Evolutionary conservation across 805 yeast species (phyloP), one percentile per base, ranked within the genome.

Genomic region (Saccharomycopsis olivae): DNA sequence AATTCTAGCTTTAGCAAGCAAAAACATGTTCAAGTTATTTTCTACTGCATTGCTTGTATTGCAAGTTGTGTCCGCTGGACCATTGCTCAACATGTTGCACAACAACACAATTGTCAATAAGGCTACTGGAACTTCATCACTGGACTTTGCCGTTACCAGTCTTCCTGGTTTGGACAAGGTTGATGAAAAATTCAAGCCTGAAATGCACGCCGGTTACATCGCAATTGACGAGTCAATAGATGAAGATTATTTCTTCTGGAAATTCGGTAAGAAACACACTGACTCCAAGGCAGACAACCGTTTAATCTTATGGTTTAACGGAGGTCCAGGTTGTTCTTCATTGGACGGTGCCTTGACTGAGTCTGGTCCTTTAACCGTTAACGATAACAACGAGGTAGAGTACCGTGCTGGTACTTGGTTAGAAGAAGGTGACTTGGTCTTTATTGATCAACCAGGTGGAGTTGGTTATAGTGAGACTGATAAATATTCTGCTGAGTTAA

Each of bases 271-370:
- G 34, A n/a, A 17, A 16, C 40, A 43, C 25, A 30, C 24, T 4
- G 21, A 19, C 9, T 14, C 30, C 15, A 16, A 30, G 3, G 41
- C 46, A 5, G 40, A 51, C 29, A 61, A 67, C 48, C 68, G 67
- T 47, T 66, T 82, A 17, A 68, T 81, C 6, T 68, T 92, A 40
- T 92, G 98, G 97, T 67, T 92, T 17, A 92, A 92, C 57, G 98
- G 98, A 29, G 98, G 98, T 0, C 98, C 98, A 0, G 98, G 98
- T 0, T 92, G 98, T 57, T 87, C 96, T 2, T 87, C 96, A 0
- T 76, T 89, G 92, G 98, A 92, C 59, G 98, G 98, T 13, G 95
- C 95, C 0, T 56, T 92, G 48, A 73, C 88, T 74, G 98, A 92
- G 57, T 62, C 78, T 3, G 98, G 98, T 0, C 97, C 98, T 0